Evolutionary conservation across 2,329 filamentous ascomycete genomes (phyloP).

Genomic region (Fusarium vanettenii): DNA sequence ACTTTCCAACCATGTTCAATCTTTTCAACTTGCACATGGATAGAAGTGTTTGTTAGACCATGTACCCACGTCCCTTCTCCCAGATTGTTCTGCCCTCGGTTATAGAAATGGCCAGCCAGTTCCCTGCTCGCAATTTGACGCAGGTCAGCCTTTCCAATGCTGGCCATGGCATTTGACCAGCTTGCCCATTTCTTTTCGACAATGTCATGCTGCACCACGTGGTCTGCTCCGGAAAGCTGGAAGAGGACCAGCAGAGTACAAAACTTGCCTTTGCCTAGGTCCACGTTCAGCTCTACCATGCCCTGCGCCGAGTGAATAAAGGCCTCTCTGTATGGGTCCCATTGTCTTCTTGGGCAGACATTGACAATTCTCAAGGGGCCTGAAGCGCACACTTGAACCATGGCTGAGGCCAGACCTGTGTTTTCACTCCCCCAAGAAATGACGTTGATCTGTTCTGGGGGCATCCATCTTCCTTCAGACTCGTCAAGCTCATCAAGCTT

Average conservation of each 20-base stretch:
- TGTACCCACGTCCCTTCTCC: neutral
- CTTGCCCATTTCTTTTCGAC: neutral
- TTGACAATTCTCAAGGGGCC: neutral
- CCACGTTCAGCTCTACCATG: neutral
- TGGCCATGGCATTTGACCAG: neutral
- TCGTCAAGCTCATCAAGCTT: accelerated
- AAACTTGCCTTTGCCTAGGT: neutral
- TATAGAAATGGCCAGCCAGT: too few relatives aligned
- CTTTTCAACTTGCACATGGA: neutral
- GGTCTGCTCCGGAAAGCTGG: accelerated
- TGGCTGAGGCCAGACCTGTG: accelerated
- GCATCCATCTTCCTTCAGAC: neutral
- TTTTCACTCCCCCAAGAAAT: neutral
- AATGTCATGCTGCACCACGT: neutral
- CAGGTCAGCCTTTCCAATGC: neutral
- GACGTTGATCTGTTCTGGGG: neutral
- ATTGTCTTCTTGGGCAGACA: neutral
- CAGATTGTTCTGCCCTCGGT: neutral
- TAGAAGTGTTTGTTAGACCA: neutral
- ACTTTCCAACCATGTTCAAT: neutral
- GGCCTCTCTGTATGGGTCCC: neutral
- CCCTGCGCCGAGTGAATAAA: neutral
- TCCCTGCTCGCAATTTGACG: too few relatives aligned
- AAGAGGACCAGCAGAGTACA: neutral
- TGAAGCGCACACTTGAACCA: neutral